Evolutionary conservation across 2,329 filamentous ascomycete genomes (phyloP).

Genomic region (Sarocladium kiliense): DNA sequence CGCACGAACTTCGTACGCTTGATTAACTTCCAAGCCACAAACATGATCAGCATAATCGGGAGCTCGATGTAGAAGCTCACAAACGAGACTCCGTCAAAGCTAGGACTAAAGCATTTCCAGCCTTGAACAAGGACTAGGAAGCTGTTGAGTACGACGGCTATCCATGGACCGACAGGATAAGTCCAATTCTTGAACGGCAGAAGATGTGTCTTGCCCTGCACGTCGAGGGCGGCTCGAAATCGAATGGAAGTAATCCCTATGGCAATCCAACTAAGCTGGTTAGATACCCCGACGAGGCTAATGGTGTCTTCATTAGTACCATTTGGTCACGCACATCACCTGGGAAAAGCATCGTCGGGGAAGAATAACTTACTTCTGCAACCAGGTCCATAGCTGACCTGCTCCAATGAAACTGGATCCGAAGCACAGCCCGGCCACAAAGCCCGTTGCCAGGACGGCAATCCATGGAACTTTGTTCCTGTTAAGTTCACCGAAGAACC

Average conservation of each 20-base stretch:
- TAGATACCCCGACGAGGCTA: conserved; percentile 60
- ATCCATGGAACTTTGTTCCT: conserved; percentile 31
- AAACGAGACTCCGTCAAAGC: conserved; percentile 53
- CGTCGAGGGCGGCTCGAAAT: conserved; percentile 52
- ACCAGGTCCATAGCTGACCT: conserved; percentile 60
- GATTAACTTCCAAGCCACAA: conserved; percentile 64
- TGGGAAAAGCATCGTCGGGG: too few species aligned
- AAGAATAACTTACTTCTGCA: conserved; percentile 54
- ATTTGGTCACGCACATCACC: conserved; percentile 1
- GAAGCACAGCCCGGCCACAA: conserved; percentile 57
- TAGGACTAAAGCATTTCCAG: conserved; percentile 56
- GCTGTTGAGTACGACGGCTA: conserved; percentile 45
- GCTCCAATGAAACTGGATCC: conserved; percentile 61
- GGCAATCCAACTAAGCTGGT: conserved; percentile 61
- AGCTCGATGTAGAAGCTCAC: conserved; percentile 61
- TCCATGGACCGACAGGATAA: conserved; percentile 44
- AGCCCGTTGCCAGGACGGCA: conserved; percentile 42
- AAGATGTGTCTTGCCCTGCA: conserved; percentile 54
- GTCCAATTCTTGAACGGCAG: conserved; percentile 63
- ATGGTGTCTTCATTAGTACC: conserved; percentile 14
- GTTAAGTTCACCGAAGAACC: conserved; percentile 39
- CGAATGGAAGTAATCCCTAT: conserved; percentile 62
- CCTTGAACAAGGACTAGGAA: conserved; percentile 60
- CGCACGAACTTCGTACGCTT: conserved; percentile 56
- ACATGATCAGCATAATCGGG: conserved; percentile 58